phyloP scores from a whole-genome alignment of 1,139 yeast genomes.

The Debaryomycetaceae sp. region DNA sequence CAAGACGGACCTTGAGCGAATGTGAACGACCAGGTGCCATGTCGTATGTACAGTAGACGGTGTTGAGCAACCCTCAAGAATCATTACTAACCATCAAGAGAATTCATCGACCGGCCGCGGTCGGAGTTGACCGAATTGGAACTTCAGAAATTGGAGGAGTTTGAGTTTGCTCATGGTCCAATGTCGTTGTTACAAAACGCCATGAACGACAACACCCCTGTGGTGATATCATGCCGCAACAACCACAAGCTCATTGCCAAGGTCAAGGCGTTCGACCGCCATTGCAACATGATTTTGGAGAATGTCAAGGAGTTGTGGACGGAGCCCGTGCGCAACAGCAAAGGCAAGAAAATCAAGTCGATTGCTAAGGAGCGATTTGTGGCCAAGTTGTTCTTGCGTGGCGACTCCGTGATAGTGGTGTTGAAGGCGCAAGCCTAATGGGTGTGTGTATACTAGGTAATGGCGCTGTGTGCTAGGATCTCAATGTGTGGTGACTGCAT shows the following conservation, averaged over 20 bases:
- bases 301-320: constrained; percentile 93
- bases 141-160: constrained; percentile 78
- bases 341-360: constrained; percentile 68
- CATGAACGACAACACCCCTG: constrained; percentile 67
- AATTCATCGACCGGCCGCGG: constrained; percentile 64
- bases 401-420: constrained; percentile 89
- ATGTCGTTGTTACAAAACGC: constrained; percentile 81
- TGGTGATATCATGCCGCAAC: constrained; percentile 85
- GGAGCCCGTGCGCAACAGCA: constrained; percentile 58
- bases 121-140: constrained; percentile 80
- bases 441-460: no score
- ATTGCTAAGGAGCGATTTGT: constrained; percentile 80
- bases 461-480: background rate
- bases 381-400: constrained; percentile 85
- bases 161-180: constrained; percentile 89
- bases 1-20: constrained; percentile 3
- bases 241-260: constrained; percentile 87
- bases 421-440: constrained; percentile 40
- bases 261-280: constrained; percentile 94
- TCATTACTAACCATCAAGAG: constrained; percentile 35
- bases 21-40: constrained; percentile 1
- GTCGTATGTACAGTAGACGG: constrained; percentile 9
- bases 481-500: background rate
- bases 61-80: background rate
- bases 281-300: constrained; percentile 87